Evolutionary conservation across 1,284 basidiomycete genomes (phyloP), one percentile per base, ranked within the genome.

Genomic region (Amylostereum areolatum): DNA sequence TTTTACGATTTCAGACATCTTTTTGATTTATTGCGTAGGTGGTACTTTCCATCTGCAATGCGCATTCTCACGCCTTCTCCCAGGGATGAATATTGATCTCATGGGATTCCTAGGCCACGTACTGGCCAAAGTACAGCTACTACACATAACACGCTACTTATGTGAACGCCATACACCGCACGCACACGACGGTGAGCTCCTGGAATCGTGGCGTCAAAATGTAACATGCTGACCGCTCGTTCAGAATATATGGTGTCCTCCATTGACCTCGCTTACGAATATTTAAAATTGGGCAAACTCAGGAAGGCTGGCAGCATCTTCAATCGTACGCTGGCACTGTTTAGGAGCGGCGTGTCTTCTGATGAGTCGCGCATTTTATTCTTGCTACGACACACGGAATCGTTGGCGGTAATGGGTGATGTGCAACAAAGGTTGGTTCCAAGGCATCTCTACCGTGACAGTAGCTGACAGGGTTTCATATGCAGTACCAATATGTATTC

Each of bases 181-280:
- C 10, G 52, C 62, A n/a, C 74, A 70, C 29, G 78, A 88, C 63
- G 77, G 85, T 85, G 53, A 48, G 68, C 49, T n/a, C 6, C 41
- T 18, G 31, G 33, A 35, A 12, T 36, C 4, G 1, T 46, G 8
- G 8, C 28, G 33, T 34, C 0, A 18, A 41, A 8, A 9, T 28
- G 37, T 8, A 24, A n/a, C 8, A 34, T 24, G 30, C 12, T 44
- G 10, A 45, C 12, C 37, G 7, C 11, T 29, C 35, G 42, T 11
- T 39, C 58, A 92, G 92, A 72, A 4, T 89, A 83, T 57, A 70
- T 90, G 7, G 65, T 68, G 1, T 69, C 80, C 1, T 90, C 86
- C 1, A 69, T 84, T 1, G 79, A 84, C 31, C 75, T 95, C 2
- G 92, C 86, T 0, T 73, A 81, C 43, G 87, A 92, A 59, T 92